Evolutionary conservation across 345 rosid genomes (phyloP), one percentile per base, ranked within the genome.

Genomic region (Camelina neglecta): DNA sequence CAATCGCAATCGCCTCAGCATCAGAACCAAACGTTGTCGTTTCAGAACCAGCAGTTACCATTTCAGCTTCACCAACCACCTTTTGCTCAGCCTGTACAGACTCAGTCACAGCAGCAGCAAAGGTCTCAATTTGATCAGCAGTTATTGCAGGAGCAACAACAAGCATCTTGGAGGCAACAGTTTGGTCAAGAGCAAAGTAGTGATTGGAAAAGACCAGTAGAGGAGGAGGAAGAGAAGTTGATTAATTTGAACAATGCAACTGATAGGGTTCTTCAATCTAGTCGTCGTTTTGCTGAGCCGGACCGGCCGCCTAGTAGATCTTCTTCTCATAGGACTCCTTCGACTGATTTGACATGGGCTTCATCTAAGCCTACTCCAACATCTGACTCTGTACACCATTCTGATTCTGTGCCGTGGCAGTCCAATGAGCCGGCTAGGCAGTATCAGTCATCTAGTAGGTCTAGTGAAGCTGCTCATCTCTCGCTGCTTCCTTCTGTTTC

Each of bases 11-110:
- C 72, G 0, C 78, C 72, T n/a, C 78, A 66, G 0, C 58, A 66
- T 2, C 75, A 74, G 47, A 60, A 60, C 24, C 65, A 63, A 7
- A 48, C 67, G 15, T 0, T 8, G 23, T 71, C 66, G 73, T 75
- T 60, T 53, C 79, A 76, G 56, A 57, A 29, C 6, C 76, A 71
- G 75, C 75, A 76, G 2, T 56, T 76, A 21, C 80, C 76, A 4
- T 77, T 77, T 77, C 76, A 77, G 72, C 75, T 71, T 64, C 75
- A 71, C 26, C 74, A 70, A 26, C 39, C 60, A 12, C 80, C 64
- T 21, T 70, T 70, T 39, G 45, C 55, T 63, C 53, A 62, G 18
- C 6, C 64, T 39, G 45, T 67, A 3, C 49, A 68, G 36, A 11
- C 72, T 67, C 60, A 51, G 4, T 1, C 5, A 0, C 60, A 55